Evolutionary conservation across 768 basidiomycete genomes (phyloP), one percentile per base, ranked within the genome.

Genomic region (Tulasnella sp.): DNA sequence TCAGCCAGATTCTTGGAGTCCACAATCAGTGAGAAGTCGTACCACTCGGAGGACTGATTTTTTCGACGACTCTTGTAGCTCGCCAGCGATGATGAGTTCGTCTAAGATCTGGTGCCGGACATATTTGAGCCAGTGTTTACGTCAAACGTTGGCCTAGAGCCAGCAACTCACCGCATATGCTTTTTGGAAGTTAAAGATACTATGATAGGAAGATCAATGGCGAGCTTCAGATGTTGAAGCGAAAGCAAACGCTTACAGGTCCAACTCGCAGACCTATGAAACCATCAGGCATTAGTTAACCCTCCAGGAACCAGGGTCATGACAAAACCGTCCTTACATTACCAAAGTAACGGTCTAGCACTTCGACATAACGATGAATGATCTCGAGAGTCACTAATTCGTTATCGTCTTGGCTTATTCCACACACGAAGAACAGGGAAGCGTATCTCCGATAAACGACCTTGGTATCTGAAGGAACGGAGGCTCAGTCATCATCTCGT

Each of bases 121-220:
- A 15, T 11, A 11, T 3, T 37, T 42, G 42, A 72, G 52, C 45
- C 67, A 38, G 71, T 29, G 40, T 9, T 11, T 54, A 49, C 42
- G 38, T 36, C 49, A 39, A 8, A 9, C n/a, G 0, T 17, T 22
- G 74, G 36, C 2, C 34, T 25, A 54, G 1, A 3, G 12, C 11
- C 36, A 34, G 67, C 80, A 38, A 39, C 85, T 31, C 67, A 85
- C 96, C 4, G 93, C 90, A 82, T 95, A 97, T 1, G 96, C 97
- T 82, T 95, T 93, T 82, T 98, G 93, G 82, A 98, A 98, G 85
- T 97, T 97, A 88, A 97, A 99, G 79, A 98, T 97, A 73, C 94
- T 96, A 79, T 4, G 29, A 45, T 34, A 39, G 7, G 36, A 19
- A 19, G 1, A 74, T 19, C 45, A 49, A 25, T 64, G 9, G 49